Evolutionary conservation across 176 grass and related monocot genomes (phyloP).

Genomic region (Phoenix roebelenii): DNA sequence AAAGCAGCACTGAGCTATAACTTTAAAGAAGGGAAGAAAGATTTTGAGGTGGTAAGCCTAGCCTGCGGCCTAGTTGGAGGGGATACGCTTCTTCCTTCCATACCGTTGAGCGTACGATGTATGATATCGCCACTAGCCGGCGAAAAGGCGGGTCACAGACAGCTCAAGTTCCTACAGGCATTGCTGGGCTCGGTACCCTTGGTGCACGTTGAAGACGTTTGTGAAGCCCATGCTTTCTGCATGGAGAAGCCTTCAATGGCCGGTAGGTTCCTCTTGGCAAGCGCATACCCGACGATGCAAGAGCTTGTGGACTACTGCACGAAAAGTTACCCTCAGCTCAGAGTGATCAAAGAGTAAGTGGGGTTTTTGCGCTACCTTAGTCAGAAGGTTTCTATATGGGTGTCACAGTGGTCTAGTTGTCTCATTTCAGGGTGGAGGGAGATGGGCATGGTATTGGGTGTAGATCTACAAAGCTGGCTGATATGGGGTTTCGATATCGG

Average conservation of each 20-base stretch:
- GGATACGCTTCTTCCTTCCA: conserved; percentile 28
- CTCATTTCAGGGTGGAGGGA: too few species aligned
- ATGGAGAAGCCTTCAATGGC: conserved; percentile 40
- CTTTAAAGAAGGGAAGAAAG: background rate
- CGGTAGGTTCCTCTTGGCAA: conserved; percentile 51
- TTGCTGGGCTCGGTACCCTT: conserved; percentile 49
- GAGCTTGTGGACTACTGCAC: conserved; percentile 27
- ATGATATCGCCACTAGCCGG: conserved; percentile 43
- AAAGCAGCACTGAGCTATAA: background rate
- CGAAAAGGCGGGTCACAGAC: background rate
- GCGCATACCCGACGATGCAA: conserved; percentile 28
- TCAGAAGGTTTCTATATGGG: too few species aligned
- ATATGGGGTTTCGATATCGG: too few species aligned
- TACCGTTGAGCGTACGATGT: conserved; percentile 4
- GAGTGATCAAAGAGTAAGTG: conserved; percentile 46
- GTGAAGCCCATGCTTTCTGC: conserved; percentile 58
- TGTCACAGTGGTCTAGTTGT: too few species aligned
- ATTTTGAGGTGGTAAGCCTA: conserved; percentile 47
- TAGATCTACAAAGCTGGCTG: too few species aligned
- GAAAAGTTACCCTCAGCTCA: conserved; percentile 21
- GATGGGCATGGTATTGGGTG: too few species aligned
- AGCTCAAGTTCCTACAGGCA: conserved; percentile 38
- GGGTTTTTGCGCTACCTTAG: too few species aligned
- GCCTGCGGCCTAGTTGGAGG: conserved; percentile 40
- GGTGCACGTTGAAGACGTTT: conserved; percentile 51